A percentile compares a stretch with the other conserved stretches of the same genome.
These are phyloP conservation scores for Zalerion maritima DNA, from an alignment of 495 filamentous ascomycete genomes.

Conservation along the genomic window DNA sequence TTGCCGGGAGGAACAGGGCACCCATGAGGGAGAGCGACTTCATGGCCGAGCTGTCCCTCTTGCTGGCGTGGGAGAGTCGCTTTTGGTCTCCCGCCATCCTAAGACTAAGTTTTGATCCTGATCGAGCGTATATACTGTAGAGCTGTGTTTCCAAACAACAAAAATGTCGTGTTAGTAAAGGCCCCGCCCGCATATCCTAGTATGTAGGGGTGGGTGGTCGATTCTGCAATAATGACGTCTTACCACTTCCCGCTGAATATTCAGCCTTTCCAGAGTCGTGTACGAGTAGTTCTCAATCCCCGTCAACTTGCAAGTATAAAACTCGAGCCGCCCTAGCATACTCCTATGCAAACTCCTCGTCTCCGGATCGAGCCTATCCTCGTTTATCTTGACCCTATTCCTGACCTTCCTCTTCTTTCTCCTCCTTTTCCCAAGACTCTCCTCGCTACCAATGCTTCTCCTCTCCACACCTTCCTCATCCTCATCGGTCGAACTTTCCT, in stretches of 20 bases:
- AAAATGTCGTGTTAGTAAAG: not conserved
- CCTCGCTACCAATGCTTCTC: constrained; percentile 5
- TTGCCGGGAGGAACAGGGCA: constrained; percentile 40
- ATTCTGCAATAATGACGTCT: constrained; percentile 12
- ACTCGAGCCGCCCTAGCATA: constrained; percentile 34
- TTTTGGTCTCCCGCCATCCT: constrained; percentile 42
- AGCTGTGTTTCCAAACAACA: constrained; percentile 13
- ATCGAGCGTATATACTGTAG: constrained; percentile 45
- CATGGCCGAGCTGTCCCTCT: constrained; percentile 40
- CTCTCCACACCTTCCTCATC: no score
- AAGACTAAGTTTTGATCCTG: constrained; percentile 40
- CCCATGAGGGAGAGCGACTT: constrained; percentile 41
- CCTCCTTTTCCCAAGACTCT: no score
- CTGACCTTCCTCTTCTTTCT: no score
- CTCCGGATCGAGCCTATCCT: constrained; percentile 7
- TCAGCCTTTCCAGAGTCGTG: constrained; percentile 35
- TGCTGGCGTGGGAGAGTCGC: constrained; percentile 38
- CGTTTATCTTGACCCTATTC: no score
- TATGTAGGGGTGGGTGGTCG: no score
- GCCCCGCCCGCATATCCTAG: no score
- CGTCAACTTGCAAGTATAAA: constrained; percentile 37
- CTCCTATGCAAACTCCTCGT: constrained; percentile 23
- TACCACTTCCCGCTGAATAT: constrained; percentile 39
- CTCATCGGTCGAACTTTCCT: no score
- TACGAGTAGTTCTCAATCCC: constrained; percentile 42